These are phyloP conservation scores for Trichoderma lentiforme DNA, from an alignment of 2,329 filamentous ascomycete genomes.

Conservation along the genomic window DNA sequence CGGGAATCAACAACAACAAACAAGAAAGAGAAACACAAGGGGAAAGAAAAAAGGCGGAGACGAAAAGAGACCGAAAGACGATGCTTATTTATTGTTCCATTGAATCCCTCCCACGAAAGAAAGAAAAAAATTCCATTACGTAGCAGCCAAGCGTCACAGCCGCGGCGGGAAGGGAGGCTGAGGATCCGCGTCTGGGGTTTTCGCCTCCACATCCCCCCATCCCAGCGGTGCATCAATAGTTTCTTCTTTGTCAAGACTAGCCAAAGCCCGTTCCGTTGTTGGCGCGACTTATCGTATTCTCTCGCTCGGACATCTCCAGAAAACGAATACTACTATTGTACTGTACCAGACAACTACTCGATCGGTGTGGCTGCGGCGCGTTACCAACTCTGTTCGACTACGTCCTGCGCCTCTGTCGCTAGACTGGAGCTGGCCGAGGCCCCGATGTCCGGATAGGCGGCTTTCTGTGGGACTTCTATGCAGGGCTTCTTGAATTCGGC, in stretches of 20 bases:
- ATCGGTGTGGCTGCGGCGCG: conserved; percentile 13
- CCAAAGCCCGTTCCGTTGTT: background rate
- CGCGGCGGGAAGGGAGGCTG: conserved; percentile 3
- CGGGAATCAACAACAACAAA: background rate
- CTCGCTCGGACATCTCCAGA: background rate
- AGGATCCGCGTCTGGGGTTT: conserved; percentile 8
- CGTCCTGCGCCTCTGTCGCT: conserved; percentile 10
- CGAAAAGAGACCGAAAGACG: no score
- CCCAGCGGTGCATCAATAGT: conserved; percentile 1
- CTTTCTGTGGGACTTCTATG: background rate
- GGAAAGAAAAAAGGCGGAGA: background rate
- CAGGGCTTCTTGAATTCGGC: background rate
- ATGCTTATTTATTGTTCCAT: background rate
- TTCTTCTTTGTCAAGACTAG: background rate
- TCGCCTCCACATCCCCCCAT: background rate
- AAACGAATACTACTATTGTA: no score
- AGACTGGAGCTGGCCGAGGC: background rate
- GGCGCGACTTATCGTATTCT: background rate
- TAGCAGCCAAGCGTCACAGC: conserved; percentile 12
- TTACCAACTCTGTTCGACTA: background rate
- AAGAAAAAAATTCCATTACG: conserved; percentile 2
- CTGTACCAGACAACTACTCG: background rate
- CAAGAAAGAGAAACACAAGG: background rate
- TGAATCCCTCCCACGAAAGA: background rate
- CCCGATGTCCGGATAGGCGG: conserved; percentile 2